Percentiles rank a stretch among this genome's conserved stretches.
These are phyloP conservation scores for Ilyonectria sp. DNA, from an alignment of 2,329 filamentous ascomycete species.

Conservation along the genomic window DNA sequence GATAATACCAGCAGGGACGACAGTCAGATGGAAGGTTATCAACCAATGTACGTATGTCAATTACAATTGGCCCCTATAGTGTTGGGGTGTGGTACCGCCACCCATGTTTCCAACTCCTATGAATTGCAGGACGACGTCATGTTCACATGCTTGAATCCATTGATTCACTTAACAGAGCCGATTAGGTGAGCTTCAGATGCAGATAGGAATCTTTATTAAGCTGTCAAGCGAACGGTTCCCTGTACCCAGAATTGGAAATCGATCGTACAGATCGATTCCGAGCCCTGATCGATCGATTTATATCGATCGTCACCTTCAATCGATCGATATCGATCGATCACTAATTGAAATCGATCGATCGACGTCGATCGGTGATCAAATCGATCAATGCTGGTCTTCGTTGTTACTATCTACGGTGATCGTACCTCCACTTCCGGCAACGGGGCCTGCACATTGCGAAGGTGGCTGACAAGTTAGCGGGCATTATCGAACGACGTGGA, in stretches of 20 bases:
- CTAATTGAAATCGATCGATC: no score
- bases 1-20: conserved; percentile 15
- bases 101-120: background rate
- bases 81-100: conserved; percentile 12
- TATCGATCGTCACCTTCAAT: no score
- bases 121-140: background rate
- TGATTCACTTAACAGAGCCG: background rate
- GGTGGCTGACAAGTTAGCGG: no score
- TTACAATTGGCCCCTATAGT: conserved; percentile 10
- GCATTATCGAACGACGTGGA: no score
- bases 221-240: background rate
- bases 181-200: background rate
- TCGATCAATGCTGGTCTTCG: background rate
- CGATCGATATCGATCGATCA: no score
- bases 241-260: background rate
- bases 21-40: conserved; percentile 14
- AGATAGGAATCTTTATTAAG: background rate
- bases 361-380: no score
- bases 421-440: no score
- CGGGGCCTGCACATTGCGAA: no score
- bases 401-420: background rate
- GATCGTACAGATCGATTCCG: no score
- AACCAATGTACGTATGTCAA: conserved; percentile 17
- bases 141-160: background rate
- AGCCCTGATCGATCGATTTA: no score